Base-by-base conservation (phyloP, 2,329 filamentous ascomycete species). In the Fonsecaea nubica region DNA sequence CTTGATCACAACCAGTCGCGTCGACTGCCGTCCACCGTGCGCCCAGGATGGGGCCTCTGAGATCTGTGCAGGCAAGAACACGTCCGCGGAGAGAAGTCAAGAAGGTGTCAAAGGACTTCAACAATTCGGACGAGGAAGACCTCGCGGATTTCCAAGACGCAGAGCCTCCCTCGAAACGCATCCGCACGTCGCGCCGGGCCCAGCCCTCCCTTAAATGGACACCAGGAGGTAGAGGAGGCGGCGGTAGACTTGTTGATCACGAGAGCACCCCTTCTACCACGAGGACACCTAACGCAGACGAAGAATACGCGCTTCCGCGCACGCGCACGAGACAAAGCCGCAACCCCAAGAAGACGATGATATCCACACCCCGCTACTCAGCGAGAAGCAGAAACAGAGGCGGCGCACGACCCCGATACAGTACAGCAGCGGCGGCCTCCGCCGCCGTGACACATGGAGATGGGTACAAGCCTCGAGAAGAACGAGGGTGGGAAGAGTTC, bases 401-500 rank as follows among this genome's bases (percentile, higher is more conserved):
- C 30, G 59, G 63, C 45, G 53, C 70, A 33, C 83, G 84, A 73
- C 91, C 91, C 77, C 87, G 91, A 71, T 96, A 91, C 79, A 92
- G 90, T 73, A 94, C 92, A 54, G 92, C 87, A 35, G 92, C 94
- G 12, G 93, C 93, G 33, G 92, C 93, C 30, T 92, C 93, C 58
- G 93, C 92, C 5, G 90, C 91, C 3, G 90, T 95, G 66, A 92
- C 92, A 72, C 93, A 97, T 76, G 93, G 89, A 74, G 95, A 98
- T 81, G 93, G 94, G 58, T 98, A 98, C 80, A 99, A 99, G 77
- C 95, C 95, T 36, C 87, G 95, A 75, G 95, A 99, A 80, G 95
- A 99, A 81, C 89, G 94, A 69, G 92, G 92, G 60, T 99, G 94
- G 93, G 93, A 97, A 75, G 95, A 99, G 77, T 98, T 98, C 71